Conservation (phyloP, 305 asterid genomes). For the Fraxinus albicans region DNA sequence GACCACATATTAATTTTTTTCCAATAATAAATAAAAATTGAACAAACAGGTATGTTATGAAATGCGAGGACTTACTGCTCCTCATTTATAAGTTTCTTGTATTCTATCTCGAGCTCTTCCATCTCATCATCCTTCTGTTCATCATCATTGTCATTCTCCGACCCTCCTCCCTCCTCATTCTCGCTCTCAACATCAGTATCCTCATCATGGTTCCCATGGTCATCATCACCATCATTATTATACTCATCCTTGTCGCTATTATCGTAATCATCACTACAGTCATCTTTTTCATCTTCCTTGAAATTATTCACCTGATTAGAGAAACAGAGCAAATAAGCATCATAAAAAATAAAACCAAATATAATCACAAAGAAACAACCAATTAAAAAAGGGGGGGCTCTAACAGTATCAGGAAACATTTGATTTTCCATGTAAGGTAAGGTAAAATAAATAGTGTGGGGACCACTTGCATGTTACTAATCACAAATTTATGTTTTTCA, state of each 20-base stretch:
- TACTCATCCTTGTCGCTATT: not conserved
- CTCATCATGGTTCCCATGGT: not conserved
- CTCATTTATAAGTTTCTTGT: conserved; percentile 53
- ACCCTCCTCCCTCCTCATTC: conserved; percentile 27
- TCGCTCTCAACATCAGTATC: conserved; percentile 9
- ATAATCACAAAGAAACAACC: not conserved
- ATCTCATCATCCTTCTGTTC: conserved; percentile 57
- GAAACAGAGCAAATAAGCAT: not conserved
- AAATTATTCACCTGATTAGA: conserved; percentile 14
- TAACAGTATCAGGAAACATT: conserved; percentile 26
- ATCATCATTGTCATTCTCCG: conserved; percentile 21
- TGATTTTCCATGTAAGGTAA: conserved; percentile 30
- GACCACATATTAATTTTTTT: not conserved
- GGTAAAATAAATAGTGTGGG: not conserved
- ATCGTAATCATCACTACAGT: conserved; percentile 8
- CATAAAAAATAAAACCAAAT: not conserved
- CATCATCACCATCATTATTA: not conserved
- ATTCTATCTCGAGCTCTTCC: conserved; percentile 80
- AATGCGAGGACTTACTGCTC: conserved; percentile 63
- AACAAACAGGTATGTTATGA: conserved; percentile 3
- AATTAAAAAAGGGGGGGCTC: not conserved
- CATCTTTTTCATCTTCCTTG: conserved; percentile 9
- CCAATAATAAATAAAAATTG: not conserved
- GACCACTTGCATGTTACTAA: not conserved
- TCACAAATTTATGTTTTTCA: not conserved